Base-by-base conservation (phyloP, 129 eudicot genomes). In the Escallonia herrerae region DNA sequence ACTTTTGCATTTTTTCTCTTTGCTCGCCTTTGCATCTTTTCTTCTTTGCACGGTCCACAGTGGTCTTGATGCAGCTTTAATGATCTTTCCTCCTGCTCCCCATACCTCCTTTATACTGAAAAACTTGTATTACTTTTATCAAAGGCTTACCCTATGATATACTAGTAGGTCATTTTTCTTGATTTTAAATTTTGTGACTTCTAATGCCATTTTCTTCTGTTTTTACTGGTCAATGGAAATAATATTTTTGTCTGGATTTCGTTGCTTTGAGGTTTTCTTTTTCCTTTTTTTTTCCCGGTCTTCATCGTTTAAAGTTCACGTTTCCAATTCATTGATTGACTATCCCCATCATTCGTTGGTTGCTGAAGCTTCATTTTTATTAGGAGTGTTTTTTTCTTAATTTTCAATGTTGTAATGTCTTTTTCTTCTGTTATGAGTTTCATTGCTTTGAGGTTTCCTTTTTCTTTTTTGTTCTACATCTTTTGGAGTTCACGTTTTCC, bases 251-350 rank as follows among this genome's bases (percentile, higher is more conserved):
- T 40, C 4, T 40, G 9, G 4, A 3, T 3, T 4, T 33, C 12
- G 3, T 3, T 10, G 6, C 46, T 9, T 55, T 56, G 5, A 53
- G 43, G 22, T 53, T 51, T 37, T 47, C 15, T 39, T 45, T n/a
- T 8, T 40, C 43, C 40, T 14, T 53, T 46, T 51, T 11, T n/a
- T 58, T 60, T 53, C 51, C 48, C 67, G 52, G 49, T 70, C 33
- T 48, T 61, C 58, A 41, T 11, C 15, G 4, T 38, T 43, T 40
- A 46, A 43, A 14, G 4, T 49, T 6, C 54, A 49, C 54, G 2
- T 7, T 8, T 49, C 12, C 12, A 3, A 49, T 49, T 3, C 12
- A 3, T 4, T 53, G 3, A 51, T 51, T 11, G 3, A 22, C 33
- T 3, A 11, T 51, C 56, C 56, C n/a, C 7, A 15, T 53, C 0